Conservation (phyloP, 805 yeast species). For the Allodekkera sacchari region DNA sequence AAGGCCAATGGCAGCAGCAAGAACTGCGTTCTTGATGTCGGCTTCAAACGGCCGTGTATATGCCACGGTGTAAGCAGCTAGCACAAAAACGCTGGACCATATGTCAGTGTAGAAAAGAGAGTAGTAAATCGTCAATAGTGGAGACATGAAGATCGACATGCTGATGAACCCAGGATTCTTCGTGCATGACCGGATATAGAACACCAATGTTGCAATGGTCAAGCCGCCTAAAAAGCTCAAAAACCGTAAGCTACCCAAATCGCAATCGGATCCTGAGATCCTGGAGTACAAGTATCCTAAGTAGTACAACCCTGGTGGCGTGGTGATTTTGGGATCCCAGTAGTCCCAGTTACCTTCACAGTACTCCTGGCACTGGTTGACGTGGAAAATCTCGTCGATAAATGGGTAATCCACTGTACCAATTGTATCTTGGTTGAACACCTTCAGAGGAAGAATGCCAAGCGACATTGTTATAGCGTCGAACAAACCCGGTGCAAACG, state of each 20-base stretch:
- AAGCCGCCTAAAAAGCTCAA: constrained; percentile 64
- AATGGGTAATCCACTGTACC: constrained; percentile 23
- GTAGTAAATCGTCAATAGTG: constrained; percentile 66
- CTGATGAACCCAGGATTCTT: constrained; percentile 11
- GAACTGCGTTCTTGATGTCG: constrained; percentile 14
- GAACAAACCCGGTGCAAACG: constrained; percentile 6
- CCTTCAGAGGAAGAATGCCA: constrained; percentile 11
- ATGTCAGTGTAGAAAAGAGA: constrained; percentile 86
- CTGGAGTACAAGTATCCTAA: constrained; percentile 33
- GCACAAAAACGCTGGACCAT: constrained; percentile 73
- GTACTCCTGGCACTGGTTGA: constrained; percentile 67
- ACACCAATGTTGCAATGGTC: constrained; percentile 24
- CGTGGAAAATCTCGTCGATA: constrained; percentile 81
- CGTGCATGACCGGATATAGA: constrained; percentile 8
- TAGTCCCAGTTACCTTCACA: constrained; percentile 48
- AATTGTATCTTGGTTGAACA: constrained; percentile 14
- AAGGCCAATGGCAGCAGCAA: constrained; percentile 50
- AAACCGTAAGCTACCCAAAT: constrained; percentile 36
- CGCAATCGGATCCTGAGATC: constrained; percentile 22
- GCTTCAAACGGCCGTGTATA: constrained; percentile 20
- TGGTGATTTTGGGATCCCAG: constrained; percentile 90
- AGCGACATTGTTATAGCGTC: constrained; percentile 10
- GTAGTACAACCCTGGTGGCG: constrained; percentile 87
- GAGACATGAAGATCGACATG: constrained; percentile 41
- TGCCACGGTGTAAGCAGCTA: constrained; percentile 45